Evolutionary conservation across 768 basidiomycete species (phyloP), one percentile per base, ranked within the genome.

Genomic region (Boletus insuetus): DNA sequence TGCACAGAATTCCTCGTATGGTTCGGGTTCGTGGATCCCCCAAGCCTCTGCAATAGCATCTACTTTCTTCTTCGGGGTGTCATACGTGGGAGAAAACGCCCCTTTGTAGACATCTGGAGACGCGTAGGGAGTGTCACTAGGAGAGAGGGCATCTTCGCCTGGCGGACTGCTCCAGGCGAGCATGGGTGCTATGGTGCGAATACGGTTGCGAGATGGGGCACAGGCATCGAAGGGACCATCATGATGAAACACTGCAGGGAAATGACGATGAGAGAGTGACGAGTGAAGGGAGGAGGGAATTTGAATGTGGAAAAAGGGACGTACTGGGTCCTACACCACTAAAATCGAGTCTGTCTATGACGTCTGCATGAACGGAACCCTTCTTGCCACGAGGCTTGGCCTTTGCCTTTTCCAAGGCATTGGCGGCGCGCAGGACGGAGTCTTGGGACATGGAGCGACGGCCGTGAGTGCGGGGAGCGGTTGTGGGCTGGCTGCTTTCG

Each of bases 211-310:
- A 45, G 91, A 93, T 1, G 91, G 91, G 3, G 91, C 91, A 67
- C 91, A 93, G 29, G 91, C 92, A 67, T 94, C 91, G 69, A 94
- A 94, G 13, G 91, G 92, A 31, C 91, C 91, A 64, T 94, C 92
- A 65, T 94, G 91, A 66, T 94, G 91, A 74, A 94, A 90, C 84
- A 90, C 91, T 94, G 60, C 34, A 34, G 6, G 49, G 51, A 29
- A 24, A 52, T 48, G 34, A 49, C 19, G 40, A 45, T 53, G 56
- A 54, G 44, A 29, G 32, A 31, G 34, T 29, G 7, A 53, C 6
- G 37, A 26, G 19, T 12, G 45, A 24, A 20, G 13, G 46, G 46
- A 14, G 13, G 46, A 9, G 13, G 14, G 11, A 4, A 35, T 35
- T 1, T 22, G 13, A 37, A 34, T 9, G 6, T 5, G 8, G 35